Conservation (phyloP, 768 basidiomycete species). For the Tremella mesenterica region DNA sequence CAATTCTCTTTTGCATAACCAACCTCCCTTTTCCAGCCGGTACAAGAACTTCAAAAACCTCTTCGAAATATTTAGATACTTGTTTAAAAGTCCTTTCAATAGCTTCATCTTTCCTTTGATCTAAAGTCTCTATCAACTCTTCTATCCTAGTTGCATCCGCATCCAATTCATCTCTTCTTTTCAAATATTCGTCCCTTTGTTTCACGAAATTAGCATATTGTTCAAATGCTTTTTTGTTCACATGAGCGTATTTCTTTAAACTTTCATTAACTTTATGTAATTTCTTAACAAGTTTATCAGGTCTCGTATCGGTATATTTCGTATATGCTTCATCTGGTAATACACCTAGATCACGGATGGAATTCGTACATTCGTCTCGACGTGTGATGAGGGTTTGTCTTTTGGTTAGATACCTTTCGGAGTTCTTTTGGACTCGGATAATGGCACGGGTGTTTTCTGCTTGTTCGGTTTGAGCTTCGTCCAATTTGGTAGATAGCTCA, state of each 20-base stretch:
- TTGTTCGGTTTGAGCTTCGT: conserved; percentile 71
- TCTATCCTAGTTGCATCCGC: conserved; percentile 80
- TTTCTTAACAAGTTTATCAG: conserved; percentile 87
- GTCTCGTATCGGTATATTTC: conserved; percentile 78
- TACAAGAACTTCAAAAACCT: conserved; percentile 92
- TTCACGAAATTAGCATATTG: conserved; percentile 98
- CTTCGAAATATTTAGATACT: conserved; percentile 91
- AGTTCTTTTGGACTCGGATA: conserved; percentile 86
- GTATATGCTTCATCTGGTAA: conserved; percentile 95
- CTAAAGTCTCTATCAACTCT: conserved; percentile 83
- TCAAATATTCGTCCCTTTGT: conserved; percentile 80
- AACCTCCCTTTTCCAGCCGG: conserved; percentile 83
- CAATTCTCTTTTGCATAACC: conserved; percentile 84
- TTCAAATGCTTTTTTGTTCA: conserved; percentile 99
- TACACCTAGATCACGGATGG: conserved; percentile 91
- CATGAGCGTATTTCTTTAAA: conserved; percentile 92
- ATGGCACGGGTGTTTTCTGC: conserved; percentile 76
- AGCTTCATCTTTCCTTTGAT: conserved; percentile 95
- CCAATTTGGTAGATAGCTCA: conserved; percentile 49
- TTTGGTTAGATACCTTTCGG: conserved; percentile 88
- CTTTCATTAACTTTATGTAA: conserved; percentile 86
- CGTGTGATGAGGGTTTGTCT: conserved; percentile 71
- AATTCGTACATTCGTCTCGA: conserved; percentile 89
- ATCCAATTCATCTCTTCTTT: conserved; percentile 83
- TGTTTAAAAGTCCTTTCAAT: conserved; percentile 98